These are phyloP conservation scores for Suillus americanus DNA, from an alignment of 768 basidiomycete species.

Conservation along the genomic window DNA sequence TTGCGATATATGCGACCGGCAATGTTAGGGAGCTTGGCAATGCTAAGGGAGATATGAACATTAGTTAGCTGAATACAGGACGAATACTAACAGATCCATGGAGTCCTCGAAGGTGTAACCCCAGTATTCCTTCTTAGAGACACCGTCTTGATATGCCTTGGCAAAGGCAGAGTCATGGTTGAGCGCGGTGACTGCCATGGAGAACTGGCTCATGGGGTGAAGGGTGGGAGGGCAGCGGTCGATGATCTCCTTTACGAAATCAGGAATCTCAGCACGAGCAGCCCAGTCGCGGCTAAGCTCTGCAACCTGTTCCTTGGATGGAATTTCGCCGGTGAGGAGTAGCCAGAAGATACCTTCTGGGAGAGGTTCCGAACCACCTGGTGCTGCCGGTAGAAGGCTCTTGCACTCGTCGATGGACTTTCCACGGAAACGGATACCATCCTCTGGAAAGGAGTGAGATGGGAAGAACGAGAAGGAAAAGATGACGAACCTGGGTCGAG, in stretches of 20 bases:
- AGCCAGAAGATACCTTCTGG: slow-evolving; percentile 97
- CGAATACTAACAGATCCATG: slow-evolving; percentile 69
- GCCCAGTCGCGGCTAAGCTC: slow-evolving; percentile 94
- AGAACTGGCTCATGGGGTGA: slow-evolving; percentile 99
- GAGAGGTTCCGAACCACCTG: slow-evolving; percentile 85
- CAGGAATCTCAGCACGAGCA: slow-evolving; percentile 84
- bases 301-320: slow-evolving; percentile 84
- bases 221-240: slow-evolving; percentile 92
- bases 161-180: slow-evolving; percentile 98
- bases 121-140: slow-evolving; percentile 97
- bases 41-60: slow-evolving; percentile 43
- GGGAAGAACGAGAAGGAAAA: not conserved
- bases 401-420: slow-evolving; percentile 92
- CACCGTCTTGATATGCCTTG: slow-evolving; percentile 89
- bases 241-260: slow-evolving; percentile 94
- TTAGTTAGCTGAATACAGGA: not conserved
- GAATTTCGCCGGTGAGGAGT: slow-evolving; percentile 91
- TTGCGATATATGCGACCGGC: slow-evolving; percentile 92
- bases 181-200: slow-evolving; percentile 90
- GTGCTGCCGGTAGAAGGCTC: slow-evolving; percentile 83
- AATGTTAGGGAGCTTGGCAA: slow-evolving; percentile 96
- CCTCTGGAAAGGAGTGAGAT: slow-evolving; percentile 48
- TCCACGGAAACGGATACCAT: slow-evolving; percentile 98
- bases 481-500: slow-evolving; percentile 76
- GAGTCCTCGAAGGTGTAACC: slow-evolving; percentile 87